phyloP scores from a whole-genome alignment of 176 grass and related monocot species.

The Eremochloa ophiuroides region DNA sequence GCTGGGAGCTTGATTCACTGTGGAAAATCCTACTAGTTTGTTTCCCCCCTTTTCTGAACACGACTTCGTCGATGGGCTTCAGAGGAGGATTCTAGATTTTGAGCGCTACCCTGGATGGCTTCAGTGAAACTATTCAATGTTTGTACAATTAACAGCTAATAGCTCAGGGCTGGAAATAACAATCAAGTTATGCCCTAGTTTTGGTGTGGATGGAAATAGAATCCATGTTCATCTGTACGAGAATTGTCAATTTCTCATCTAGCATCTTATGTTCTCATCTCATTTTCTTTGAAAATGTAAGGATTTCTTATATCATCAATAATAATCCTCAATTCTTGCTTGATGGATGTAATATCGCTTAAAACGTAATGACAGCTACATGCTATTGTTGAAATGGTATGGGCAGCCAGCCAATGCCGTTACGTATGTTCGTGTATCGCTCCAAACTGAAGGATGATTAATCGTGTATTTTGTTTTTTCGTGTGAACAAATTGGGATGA shows the following conservation, averaged over 20 bases:
- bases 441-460: no score
- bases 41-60: neutral
- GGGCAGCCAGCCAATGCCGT: no score
- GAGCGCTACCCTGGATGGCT: neutral
- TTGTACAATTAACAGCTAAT: constrained; percentile 22
- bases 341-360: neutral
- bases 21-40: constrained; percentile 71
- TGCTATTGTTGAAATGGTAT: neutral
- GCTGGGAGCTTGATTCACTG: constrained; percentile 96
- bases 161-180: constrained; percentile 7
- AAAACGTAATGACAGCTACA: neutral
- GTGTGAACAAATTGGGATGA: no score
- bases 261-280: neutral
- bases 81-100: constrained; percentile 7
- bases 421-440: no score
- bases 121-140: constrained; percentile 14
- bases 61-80: neutral
- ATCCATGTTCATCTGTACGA: constrained; percentile 5
- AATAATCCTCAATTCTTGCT: neutral
- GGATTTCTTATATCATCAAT: neutral
- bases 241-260: neutral
- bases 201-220: constrained; percentile 24
- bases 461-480: neutral
- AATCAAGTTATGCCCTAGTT: neutral
- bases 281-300: neutral